phyloP scores from a whole-genome alignment of 2,329 filamentous ascomycete species.

The Pseudogymnoascus sp. region DNA sequence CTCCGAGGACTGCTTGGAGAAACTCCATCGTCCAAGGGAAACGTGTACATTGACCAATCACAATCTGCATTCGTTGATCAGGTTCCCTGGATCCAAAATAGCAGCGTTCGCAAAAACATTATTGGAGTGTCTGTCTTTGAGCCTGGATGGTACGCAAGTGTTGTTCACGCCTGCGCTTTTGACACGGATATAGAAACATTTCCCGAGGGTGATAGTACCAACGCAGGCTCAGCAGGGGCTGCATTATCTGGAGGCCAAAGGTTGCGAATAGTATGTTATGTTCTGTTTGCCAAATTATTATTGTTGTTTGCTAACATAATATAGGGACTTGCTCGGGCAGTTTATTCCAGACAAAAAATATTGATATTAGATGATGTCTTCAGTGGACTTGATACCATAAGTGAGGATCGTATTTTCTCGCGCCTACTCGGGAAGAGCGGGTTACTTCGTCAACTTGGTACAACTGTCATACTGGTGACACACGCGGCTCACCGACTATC shows the following conservation, averaged over 20 bases:
- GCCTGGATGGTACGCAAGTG: constrained; percentile 17
- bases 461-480: constrained; percentile 31
- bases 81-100: constrained; percentile 18
- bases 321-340: constrained; percentile 21
- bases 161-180: constrained; percentile 30
- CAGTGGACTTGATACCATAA: constrained; percentile 19
- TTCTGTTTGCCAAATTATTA: not conserved
- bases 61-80: constrained; percentile 16
- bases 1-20: constrained; percentile 20
- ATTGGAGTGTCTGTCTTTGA: constrained; percentile 18
- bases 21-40: constrained; percentile 13
- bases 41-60: constrained; percentile 10
- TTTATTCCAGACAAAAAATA: constrained; percentile 14
- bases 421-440: constrained; percentile 13
- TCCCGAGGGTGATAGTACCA: constrained; percentile 27
- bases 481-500: constrained; percentile 23
- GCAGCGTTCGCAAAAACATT: constrained; percentile 23
- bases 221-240: constrained; percentile 32
- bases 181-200: constrained; percentile 28
- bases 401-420: constrained; percentile 14
- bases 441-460: constrained; percentile 18
- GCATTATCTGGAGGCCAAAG: constrained; percentile 36
- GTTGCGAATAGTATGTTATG: constrained; percentile 29
- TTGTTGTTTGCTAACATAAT: constrained; percentile 20
- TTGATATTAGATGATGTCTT: constrained; percentile 22